Percentiles rank a stretch among this genome's conserved stretches.
Conservation (phyloP, 495 filamentous ascomycete genomes). For the Beverwykella pulmonaria region DNA sequence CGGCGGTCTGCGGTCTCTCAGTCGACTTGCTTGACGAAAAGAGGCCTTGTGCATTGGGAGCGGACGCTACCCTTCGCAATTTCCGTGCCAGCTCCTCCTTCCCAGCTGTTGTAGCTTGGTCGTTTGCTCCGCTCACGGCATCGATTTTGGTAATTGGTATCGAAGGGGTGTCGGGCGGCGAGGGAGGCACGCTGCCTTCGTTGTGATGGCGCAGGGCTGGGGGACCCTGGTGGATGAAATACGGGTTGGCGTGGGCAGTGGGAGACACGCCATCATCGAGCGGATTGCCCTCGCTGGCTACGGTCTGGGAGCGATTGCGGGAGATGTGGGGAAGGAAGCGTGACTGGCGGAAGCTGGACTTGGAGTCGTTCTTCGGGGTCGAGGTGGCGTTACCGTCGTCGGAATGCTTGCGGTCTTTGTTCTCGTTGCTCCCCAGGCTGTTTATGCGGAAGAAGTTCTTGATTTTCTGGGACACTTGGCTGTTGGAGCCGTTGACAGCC, state of each 20-base stretch:
- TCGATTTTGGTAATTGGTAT: slow-evolving; percentile 66
- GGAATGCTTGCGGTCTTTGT: slow-evolving; percentile 52
- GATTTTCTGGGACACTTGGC: slow-evolving; percentile 82
- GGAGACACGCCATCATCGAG: slow-evolving; percentile 88
- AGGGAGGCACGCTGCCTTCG: slow-evolving; percentile 90
- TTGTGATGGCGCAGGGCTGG: slow-evolving; percentile 92
- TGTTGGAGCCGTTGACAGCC: slow-evolving; percentile 47
- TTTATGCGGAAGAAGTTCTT: slow-evolving; percentile 99
- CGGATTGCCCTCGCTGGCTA: slow-evolving; percentile 89
- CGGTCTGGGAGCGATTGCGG: slow-evolving; percentile 80
- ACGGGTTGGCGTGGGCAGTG: slow-evolving; percentile 93
- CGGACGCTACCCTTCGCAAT: slow-evolving; percentile 88
- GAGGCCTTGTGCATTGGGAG: slow-evolving; percentile 93
- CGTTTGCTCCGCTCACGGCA: slow-evolving; percentile 67
- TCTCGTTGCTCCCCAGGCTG: slow-evolving; percentile 49
- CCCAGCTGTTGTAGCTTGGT: slow-evolving; percentile 76
- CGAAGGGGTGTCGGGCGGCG: slow-evolving; percentile 86
- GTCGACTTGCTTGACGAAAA: slow-evolving; percentile 68
- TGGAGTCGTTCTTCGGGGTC: slow-evolving; percentile 58
- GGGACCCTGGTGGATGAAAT: slow-evolving; percentile 95
- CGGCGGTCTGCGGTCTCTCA: slow-evolving; percentile 76
- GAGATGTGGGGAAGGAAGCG: slow-evolving; percentile 73
- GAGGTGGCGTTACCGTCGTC: slow-evolving; percentile 49
- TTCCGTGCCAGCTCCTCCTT: slow-evolving; percentile 94
- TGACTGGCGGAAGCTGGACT: slow-evolving; percentile 76